Percentiles rank a stretch among this genome's conserved stretches.
Evolutionary conservation across 768 basidiomycete genomes (phyloP).

Genomic region (Boletellus emodensis): DNA sequence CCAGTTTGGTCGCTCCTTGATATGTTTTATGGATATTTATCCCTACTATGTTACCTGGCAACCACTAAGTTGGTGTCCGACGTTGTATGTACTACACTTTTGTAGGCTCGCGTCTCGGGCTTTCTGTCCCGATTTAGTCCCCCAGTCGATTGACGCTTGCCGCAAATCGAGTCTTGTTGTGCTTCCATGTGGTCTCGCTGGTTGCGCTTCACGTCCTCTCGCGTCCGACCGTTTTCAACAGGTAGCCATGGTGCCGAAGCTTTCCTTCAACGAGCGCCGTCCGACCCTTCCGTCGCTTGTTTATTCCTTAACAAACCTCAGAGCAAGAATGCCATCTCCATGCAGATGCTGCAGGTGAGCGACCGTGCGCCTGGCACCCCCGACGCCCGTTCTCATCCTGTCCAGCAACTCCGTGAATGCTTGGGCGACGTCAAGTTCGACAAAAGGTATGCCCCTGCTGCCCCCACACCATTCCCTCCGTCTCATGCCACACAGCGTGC

Average conservation of each 20-base stretch:
- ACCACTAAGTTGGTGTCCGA: background rate
- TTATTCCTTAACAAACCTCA: constrained; percentile 79
- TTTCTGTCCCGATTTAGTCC: too few species aligned
- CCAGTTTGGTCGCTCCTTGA: background rate
- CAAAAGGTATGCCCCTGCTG: constrained; percentile 44
- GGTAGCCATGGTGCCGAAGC: constrained; percentile 25
- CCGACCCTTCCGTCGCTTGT: constrained; percentile 63
- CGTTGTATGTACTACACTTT: too few species aligned
- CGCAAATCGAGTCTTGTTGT: too few species aligned
- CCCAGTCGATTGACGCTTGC: too few species aligned
- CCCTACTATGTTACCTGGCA: background rate
- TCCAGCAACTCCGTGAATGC: constrained; percentile 68
- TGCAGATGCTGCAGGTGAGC: constrained; percentile 60
- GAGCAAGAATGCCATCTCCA: constrained; percentile 85
- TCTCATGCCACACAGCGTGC: constrained; percentile 43
- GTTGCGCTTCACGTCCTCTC: background rate
- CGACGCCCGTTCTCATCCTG: constrained; percentile 3
- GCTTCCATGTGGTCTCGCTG: constrained; percentile 4
- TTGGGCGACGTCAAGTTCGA: constrained; percentile 65
- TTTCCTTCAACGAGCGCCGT: constrained; percentile 47
- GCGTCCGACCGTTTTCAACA: constrained; percentile 20
- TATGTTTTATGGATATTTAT: constrained; percentile 24
- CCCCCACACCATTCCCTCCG: background rate
- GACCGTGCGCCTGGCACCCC: constrained; percentile 1
- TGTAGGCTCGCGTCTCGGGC: too few species aligned